Percentiles rank a stretch among this genome's conserved stretches.
These are phyloP conservation scores for Apophysomyces trapeziformis DNA, from an alignment of 371 early-diverging fungal genomes.

Conservation along the genomic window DNA sequence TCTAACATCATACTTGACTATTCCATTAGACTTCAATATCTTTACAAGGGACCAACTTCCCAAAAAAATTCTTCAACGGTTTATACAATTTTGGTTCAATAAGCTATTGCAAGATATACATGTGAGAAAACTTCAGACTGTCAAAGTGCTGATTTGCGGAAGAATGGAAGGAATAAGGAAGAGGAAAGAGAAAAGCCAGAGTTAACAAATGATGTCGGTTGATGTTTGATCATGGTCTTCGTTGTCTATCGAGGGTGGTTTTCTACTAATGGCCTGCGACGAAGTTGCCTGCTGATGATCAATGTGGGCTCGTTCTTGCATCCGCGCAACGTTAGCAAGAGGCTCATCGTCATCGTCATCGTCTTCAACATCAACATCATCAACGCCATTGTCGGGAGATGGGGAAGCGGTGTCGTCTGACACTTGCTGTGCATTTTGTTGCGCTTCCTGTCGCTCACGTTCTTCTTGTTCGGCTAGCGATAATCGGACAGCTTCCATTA, in stretches of 20 bases:
- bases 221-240: background rate
- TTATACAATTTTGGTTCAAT: background rate
- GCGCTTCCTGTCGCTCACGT: constrained; percentile 16
- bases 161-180: background rate
- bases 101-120: constrained; percentile 6
- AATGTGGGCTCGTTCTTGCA: background rate
- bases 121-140: background rate
- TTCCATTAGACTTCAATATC: no score
- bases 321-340: background rate
- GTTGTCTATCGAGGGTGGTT: constrained; percentile 5
- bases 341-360: background rate
- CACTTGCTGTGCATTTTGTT: background rate
- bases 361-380: background rate
- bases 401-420: background rate
- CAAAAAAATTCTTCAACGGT: background rate
- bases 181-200: background rate
- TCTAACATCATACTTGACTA: no score
- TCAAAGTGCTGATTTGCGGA: background rate
- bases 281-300: background rate
- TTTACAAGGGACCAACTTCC: no score
- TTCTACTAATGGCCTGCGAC: background rate
- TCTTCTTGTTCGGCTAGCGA: constrained; percentile 73
- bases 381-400: background rate
- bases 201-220: background rate
- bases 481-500: constrained; percentile 87